Evolutionary conservation across 164 flowering plant genomes (phyloP).

Genomic region (grape (Vitis vinifera)): DNA sequence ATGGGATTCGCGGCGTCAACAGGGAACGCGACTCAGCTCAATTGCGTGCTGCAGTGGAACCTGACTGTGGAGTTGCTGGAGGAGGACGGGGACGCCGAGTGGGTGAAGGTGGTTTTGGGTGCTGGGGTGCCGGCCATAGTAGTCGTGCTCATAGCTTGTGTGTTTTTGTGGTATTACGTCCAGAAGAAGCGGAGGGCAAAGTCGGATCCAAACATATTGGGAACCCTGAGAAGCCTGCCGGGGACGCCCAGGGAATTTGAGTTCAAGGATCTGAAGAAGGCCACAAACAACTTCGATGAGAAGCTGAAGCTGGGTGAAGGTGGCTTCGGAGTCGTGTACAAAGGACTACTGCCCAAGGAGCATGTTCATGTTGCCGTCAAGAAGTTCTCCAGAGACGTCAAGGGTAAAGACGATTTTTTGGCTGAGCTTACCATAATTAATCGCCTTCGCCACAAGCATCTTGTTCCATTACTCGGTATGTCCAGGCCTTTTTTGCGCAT

Average conservation of each 20-base stretch:
- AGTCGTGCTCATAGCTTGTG: conserved; percentile 2
- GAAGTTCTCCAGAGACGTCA: conserved; percentile 29
- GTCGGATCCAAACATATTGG: conserved; percentile 11
- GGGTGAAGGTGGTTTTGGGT: conserved; percentile 6
- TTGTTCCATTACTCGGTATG: conserved; percentile 39
- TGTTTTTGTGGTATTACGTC: conserved; percentile 1
- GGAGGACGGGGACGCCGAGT: not conserved
- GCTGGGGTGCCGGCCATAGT: conserved; percentile 10
- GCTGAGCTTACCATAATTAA: conserved; percentile 45
- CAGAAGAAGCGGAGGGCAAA: conserved; percentile 3
- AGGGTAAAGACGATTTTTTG: conserved; percentile 41
- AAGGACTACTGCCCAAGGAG: conserved; percentile 29
- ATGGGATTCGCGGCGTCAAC: conserved; percentile 36
- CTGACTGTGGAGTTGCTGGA: conserved; percentile 13
- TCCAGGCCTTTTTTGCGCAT: not conserved
- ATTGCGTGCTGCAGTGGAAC: conserved; percentile 33
- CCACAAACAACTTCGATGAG: conserved; percentile 36
- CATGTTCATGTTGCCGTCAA: conserved; percentile 34
- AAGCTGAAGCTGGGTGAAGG: conserved; percentile 43
- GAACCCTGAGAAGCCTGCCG: conserved; percentile 30
- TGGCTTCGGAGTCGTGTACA: conserved; percentile 45
- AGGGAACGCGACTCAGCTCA: conserved; percentile 25
- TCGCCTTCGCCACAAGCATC: conserved; percentile 39
- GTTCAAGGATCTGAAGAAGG: conserved; percentile 33
- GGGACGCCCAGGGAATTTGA: conserved; percentile 37